A percentile compares a stretch with the other conserved stretches of the same genome.
phyloP scores from a whole-genome alignment of 2,329 filamentous ascomycete genomes.

The Clarireedia homoeocarpa region DNA sequence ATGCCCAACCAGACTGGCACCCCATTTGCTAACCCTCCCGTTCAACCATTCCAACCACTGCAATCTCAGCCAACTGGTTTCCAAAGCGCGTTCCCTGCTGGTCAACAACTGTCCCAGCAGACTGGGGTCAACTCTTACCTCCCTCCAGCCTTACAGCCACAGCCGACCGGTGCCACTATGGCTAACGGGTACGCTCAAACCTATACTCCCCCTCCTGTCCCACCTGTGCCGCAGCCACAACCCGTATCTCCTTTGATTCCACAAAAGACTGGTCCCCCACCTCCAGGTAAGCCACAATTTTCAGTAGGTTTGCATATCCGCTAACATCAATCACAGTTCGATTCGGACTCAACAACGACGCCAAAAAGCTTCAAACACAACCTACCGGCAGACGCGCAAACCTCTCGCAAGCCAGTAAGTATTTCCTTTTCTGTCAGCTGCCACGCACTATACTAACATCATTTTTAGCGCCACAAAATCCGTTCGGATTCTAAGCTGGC shows the following conservation, averaged over 20 bases:
- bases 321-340: slow-evolving; percentile 43
- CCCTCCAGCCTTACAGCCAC: slow-evolving; percentile 52
- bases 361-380: slow-evolving; percentile 76
- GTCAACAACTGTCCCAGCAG: slow-evolving; percentile 30
- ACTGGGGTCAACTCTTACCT: slow-evolving; percentile 49
- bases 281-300: slow-evolving; percentile 39
- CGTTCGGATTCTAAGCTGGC: slow-evolving; percentile 54
- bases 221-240: slow-evolving; percentile 47
- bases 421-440: background rate
- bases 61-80: slow-evolving; percentile 44
- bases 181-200: slow-evolving; percentile 39
- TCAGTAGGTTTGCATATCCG: background rate
- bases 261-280: slow-evolving; percentile 79
- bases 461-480: slow-evolving; percentile 55
- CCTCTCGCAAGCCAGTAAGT: slow-evolving; percentile 88
- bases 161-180: slow-evolving; percentile 46
- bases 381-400: slow-evolving; percentile 86
- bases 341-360: slow-evolving; percentile 69
- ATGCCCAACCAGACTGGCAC: slow-evolving; percentile 38
- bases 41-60: slow-evolving; percentile 45
- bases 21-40: slow-evolving; percentile 48
- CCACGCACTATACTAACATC: slow-evolving; percentile 13
- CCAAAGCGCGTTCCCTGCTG: slow-evolving; percentile 34
- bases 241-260: slow-evolving; percentile 57
- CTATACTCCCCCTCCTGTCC: slow-evolving; percentile 37